Base-by-base conservation (phyloP, 2,329 filamentous ascomycete genomes). In the Penicillium sp. region DNA sequence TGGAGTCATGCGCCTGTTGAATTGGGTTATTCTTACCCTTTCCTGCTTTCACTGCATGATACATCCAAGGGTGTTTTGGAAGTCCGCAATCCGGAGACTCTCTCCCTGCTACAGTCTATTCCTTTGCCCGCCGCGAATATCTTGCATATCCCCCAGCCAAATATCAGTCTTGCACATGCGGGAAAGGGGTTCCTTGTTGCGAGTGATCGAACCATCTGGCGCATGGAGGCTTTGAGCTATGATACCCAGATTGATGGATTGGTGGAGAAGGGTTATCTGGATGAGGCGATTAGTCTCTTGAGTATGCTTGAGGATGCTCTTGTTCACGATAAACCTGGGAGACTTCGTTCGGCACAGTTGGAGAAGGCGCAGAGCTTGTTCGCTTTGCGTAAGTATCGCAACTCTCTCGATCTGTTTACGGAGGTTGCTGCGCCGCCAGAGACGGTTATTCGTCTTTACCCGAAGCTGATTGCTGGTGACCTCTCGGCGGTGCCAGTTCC, bases 1-100 rank as follows among this genome's bases (percentile, higher is more conserved):
- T 99, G 94, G 94, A 84, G 86, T 34, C 80, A 84, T 27, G 90
- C 93, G 1, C 95, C 94, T 1, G 92, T 97, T 64, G 88, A 88
- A 49, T 87, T 99, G 52, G 94, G 93, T 18, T 99, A 97, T 71
- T 97, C 92, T 18, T 99, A 99, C 69, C 94, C 94, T 0, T 99
- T 97, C 68, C 86, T 99, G 49, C 78, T 99, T 42, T 90, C 91
- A 8, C 77, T 99, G 12, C 91, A 96, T 67, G 80, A 91, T 7
- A 85, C 91, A 0, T 81, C 89, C 1, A 96, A 94, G 71, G 91
- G 93, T 2, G 85, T 84, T 0, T 77, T 99, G 9, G 94, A 99
- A 72, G 88, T 99, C 30, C 84, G 94, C 33, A 99, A 97, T 65
- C 93, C 94, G 0, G 88, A 94, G 51, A 97, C 93, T 0, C 76